Conservation (phyloP, 345 rosid genomes). For the Brassica cretica region DNA sequence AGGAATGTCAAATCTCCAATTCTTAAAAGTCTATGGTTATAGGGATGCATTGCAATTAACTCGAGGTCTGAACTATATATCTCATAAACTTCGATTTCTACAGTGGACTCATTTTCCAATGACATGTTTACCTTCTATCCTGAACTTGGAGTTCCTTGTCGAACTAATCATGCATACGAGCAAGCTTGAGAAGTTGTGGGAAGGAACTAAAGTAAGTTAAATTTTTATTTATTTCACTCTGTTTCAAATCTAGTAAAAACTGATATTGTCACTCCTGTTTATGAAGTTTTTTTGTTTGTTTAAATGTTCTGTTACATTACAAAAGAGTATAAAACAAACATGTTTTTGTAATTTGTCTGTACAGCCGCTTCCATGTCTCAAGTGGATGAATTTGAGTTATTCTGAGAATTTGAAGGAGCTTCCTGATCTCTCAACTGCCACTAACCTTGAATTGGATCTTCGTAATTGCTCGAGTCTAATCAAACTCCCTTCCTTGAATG, state of each 20-base stretch:
- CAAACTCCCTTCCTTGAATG: neutral
- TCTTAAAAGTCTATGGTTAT: neutral
- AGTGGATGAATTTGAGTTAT: neutral
- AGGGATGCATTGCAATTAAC: neutral
- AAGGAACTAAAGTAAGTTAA: constrained; percentile 16
- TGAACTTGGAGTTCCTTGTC: constrained; percentile 8
- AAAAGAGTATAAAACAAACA: neutral
- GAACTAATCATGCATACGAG: neutral
- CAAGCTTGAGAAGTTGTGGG: constrained; percentile 33
- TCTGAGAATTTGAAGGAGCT: constrained; percentile 21
- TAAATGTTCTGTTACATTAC: neutral
- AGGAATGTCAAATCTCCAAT: neutral
- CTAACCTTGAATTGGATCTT: neutral
- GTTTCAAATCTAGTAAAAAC: neutral
- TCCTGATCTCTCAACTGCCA: constrained; percentile 13
- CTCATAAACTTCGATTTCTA: constrained; percentile 17
- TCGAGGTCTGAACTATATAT: neutral
- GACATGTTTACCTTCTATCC: constrained; percentile 23
- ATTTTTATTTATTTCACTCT: neutral
- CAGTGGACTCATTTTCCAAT: constrained; percentile 17
- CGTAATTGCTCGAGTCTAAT: neutral
- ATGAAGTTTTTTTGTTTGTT: too few species aligned
- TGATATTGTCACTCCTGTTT: neutral
- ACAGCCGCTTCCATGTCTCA: constrained; percentile 28
- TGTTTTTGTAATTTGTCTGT: neutral